Conservation (phyloP, 1,284 basidiomycete species). For the Xerocomus cyaneibrunnescens region DNA sequence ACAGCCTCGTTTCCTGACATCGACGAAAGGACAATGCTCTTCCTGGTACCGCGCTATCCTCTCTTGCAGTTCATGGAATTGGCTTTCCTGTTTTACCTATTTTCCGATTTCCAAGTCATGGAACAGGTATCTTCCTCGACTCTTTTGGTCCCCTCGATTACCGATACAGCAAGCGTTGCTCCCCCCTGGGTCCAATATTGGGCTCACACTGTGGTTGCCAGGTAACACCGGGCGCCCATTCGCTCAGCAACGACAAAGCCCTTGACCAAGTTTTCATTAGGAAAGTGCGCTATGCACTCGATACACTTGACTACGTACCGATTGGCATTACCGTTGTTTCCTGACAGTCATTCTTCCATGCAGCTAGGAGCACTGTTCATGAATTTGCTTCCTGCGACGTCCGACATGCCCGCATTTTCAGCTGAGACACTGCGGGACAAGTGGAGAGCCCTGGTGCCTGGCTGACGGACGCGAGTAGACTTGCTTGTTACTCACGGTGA, state of each 20-base stretch:
- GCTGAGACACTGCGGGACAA: constrained; percentile 11
- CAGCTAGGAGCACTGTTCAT: constrained; percentile 1
- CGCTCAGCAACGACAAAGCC: neutral
- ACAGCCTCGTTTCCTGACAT: constrained; percentile 8
- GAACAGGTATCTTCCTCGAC: constrained; percentile 2
- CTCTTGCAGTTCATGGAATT: neutral
- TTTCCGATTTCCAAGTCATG: neutral
- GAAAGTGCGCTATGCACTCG: constrained; percentile 7
- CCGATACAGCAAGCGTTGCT: neutral
- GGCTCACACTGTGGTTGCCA: constrained; percentile 2
- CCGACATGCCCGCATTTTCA: constrained; percentile 3
- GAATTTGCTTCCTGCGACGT: constrained; percentile 5
- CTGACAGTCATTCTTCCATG: constrained; percentile 11
- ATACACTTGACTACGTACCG: neutral
- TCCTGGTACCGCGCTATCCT: neutral
- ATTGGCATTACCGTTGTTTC: neutral
- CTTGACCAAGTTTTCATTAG: neutral
- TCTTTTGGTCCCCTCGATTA: neutral
- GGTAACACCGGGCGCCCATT: constrained; percentile 1
- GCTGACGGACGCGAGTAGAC: neutral
- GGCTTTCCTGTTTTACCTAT: constrained; percentile 3
- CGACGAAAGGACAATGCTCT: neutral
- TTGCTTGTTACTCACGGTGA: neutral
- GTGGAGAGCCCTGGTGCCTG: constrained; percentile 6
- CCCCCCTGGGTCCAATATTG: neutral